Percentiles rank a stretch among this genome's conserved stretches.
Evolutionary conservation across 139 green algal genomes (phyloP).

Genomic region (Coelastrella sp.): DNA sequence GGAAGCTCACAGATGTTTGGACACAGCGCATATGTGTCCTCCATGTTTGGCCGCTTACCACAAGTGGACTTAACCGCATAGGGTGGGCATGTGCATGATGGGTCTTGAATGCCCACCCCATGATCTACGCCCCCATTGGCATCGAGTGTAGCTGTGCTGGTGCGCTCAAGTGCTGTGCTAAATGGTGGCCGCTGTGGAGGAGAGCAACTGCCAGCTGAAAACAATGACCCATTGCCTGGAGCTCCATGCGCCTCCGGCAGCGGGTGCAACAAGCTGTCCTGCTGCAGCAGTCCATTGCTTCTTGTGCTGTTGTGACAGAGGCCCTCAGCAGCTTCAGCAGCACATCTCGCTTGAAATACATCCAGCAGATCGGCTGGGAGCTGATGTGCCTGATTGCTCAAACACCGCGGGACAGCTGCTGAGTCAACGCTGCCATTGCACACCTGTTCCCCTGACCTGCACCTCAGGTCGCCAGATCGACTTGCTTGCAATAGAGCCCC

Average conservation of each 20-base stretch:
- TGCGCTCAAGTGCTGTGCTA: slow-evolving; percentile 20
- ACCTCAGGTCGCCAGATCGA: background rate
- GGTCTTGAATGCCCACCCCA: slow-evolving; percentile 32
- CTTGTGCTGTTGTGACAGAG: background rate
- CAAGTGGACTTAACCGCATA: slow-evolving; percentile 75
- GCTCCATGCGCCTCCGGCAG: background rate
- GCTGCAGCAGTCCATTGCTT: background rate
- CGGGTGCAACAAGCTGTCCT: slow-evolving; percentile 10
- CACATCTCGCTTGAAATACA: background rate
- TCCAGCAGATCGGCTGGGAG: background rate
- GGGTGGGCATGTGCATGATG: slow-evolving; percentile 53
- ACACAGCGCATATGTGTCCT: slow-evolving; percentile 72
- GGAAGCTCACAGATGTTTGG: slow-evolving; percentile 66
- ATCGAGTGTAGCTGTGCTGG: slow-evolving; percentile 26
- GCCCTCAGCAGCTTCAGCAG: background rate
- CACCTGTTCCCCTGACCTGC: slow-evolving; percentile 11
- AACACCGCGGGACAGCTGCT: background rate
- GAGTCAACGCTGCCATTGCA: background rate
- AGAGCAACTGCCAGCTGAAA: background rate
- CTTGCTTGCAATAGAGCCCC: slow-evolving; percentile 36
- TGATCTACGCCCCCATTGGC: slow-evolving; percentile 27
- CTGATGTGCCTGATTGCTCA: slow-evolving; percentile 16
- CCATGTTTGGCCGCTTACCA: slow-evolving; percentile 78
- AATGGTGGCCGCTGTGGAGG: slow-evolving; percentile 3
- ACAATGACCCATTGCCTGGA: background rate